phyloP scores from a whole-genome alignment of 345 rosid species.

The Hibiscus trionum region DNA sequence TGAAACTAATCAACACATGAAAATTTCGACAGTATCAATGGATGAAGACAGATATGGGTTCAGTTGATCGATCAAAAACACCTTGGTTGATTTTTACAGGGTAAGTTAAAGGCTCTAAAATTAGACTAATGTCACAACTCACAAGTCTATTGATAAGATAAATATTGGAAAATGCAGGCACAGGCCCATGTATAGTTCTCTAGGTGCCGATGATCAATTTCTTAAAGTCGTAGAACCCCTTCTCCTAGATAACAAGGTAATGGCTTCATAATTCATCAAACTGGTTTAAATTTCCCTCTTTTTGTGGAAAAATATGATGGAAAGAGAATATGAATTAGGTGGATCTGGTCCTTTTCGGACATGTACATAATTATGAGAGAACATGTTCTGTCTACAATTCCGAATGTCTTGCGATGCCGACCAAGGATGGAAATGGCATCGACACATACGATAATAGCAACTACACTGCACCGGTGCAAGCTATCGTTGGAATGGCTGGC shows the following conservation, averaged over 20 bases:
- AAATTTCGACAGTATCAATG: slow-evolving; percentile 35
- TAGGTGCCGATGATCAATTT: slow-evolving; percentile 24
- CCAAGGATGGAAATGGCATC: slow-evolving; percentile 32
- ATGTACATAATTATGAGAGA: slow-evolving; percentile 68
- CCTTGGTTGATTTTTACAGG: slow-evolving; percentile 64
- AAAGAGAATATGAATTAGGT: slow-evolving; percentile 28
- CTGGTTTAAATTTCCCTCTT: background rate
- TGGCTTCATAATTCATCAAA: background rate
- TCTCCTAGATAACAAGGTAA: slow-evolving; percentile 40
- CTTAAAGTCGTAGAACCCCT: slow-evolving; percentile 37
- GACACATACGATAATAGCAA: slow-evolving; percentile 55
- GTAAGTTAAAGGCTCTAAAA: slow-evolving; percentile 19
- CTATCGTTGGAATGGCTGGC: slow-evolving; percentile 70
- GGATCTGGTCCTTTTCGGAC: slow-evolving; percentile 55
- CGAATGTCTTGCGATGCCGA: slow-evolving; percentile 45
- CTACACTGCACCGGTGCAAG: slow-evolving; percentile 57
- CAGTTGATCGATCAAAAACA: slow-evolving; percentile 46
- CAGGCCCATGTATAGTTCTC: slow-evolving; percentile 53
- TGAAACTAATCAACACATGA: background rate
- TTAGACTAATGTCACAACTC: background rate
- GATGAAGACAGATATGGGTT: slow-evolving; percentile 54
- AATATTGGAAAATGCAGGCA: slow-evolving; percentile 35
- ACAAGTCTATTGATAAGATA: background rate
- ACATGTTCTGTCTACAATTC: slow-evolving; percentile 43
- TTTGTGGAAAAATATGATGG: background rate